Base-by-base conservation (phyloP, 2,329 filamentous ascomycete species). In the Penicillium crustosum region DNA sequence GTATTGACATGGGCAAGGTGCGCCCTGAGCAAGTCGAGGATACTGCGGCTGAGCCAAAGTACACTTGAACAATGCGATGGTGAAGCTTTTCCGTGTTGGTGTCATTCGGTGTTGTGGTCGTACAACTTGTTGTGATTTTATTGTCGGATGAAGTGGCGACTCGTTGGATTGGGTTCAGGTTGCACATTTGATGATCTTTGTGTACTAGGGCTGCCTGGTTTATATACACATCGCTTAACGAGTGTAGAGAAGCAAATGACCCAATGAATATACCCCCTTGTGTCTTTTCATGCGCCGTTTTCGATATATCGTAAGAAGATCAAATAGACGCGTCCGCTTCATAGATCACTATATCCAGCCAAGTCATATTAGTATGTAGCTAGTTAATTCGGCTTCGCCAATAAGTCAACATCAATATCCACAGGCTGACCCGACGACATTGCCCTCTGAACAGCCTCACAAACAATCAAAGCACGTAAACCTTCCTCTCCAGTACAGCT, bases 381-480 rank as follows among this genome's bases (percentile, higher is more conserved):
- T 53, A 55, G 3, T n/a, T 31, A 21, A 21, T 49, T 21, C 15
- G 27, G 47, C 36, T 45, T 36, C 2, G 59, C 44, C 45, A 65
- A 45, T 31, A 63, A 49, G 49, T 64, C 58, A 55, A 65, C 57
- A 39, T 65, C 60, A 51, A 72, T 58, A 41, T 76, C 70, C 15
- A 76, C 68, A 13, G 73, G 78, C 49, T 64, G 55, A 10, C 73
- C 74, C 9, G 65, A 71, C 29, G 68, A 68, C 57, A 85, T 73
- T 0, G 80, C 77, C 57, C 69, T 72, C 60, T 75, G 78, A 36
- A 84, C 75, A 15, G 81, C 81, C 39, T 83, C 77, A 63, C 81
- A 83, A 48, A 85, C 81, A 27, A 78, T 63, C 63, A 85, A 68
- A 1, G 82, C 83, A 33, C 77, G 74, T 47, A 85, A 68, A 0